A percentile compares a stretch with the other conserved stretches of the same genome.
Evolutionary conservation across 495 filamentous ascomycete species (phyloP).

Genomic region (Penicillium canariense): DNA sequence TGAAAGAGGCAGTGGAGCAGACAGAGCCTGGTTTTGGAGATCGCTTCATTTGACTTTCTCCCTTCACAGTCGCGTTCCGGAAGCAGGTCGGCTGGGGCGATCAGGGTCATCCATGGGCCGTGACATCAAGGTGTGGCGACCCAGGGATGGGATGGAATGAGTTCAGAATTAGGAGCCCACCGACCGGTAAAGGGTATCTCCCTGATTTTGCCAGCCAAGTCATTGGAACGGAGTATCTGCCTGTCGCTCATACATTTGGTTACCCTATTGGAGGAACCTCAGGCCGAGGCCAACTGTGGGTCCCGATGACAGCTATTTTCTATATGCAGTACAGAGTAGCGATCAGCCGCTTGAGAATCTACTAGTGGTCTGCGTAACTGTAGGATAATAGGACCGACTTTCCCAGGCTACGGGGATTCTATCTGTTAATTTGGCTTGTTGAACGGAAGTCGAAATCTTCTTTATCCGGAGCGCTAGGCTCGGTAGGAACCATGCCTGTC

Average conservation of each 20-base stretch:
- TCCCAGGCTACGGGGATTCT: too few relatives aligned
- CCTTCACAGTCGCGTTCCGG: not conserved
- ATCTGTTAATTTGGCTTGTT: too few relatives aligned
- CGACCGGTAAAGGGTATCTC: not conserved
- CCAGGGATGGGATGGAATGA: conserved; percentile 4
- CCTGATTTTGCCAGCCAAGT: not conserved
- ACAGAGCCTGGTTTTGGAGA: not conserved
- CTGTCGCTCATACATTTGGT: not conserved
- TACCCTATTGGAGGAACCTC: not conserved
- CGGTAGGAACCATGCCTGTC: too few relatives aligned
- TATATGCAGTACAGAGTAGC: not conserved
- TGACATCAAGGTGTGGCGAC: conserved; percentile 1
- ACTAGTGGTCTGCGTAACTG: too few relatives aligned
- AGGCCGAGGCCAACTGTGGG: not conserved
- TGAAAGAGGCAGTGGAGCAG: not conserved
- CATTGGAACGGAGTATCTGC: not conserved
- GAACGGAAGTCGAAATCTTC: too few relatives aligned
- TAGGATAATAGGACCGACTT: too few relatives aligned
- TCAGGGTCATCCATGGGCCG: conserved; percentile 1
- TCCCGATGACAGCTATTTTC: not conserved
- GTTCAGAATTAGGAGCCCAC: not conserved
- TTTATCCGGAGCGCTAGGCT: too few relatives aligned
- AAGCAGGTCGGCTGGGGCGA: not conserved
- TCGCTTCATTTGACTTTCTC: not conserved
- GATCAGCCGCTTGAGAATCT: too few relatives aligned